phyloP scores from a whole-genome alignment of 2,329 filamentous ascomycete species.

The Aspergillus sp. region DNA sequence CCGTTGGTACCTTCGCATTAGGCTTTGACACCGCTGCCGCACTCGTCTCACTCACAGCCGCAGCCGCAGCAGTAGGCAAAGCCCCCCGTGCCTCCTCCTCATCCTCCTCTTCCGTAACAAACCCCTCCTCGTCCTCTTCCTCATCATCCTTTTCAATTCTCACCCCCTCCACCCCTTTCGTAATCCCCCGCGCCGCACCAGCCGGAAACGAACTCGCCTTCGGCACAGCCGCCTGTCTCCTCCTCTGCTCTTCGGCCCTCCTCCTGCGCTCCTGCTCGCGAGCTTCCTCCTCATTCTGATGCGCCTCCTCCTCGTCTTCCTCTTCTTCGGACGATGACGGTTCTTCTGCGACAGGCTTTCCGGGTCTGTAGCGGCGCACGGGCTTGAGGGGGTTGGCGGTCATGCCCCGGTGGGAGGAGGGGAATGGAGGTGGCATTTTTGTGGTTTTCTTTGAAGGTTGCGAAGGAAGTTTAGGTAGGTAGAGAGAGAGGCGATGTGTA shows the following conservation, averaged over 20 bases:
- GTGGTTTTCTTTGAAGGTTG: background rate
- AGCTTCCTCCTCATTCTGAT: slow-evolving; percentile 62
- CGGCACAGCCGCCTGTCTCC: slow-evolving; percentile 47
- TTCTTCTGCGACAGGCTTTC: slow-evolving; percentile 67
- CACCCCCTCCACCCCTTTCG: slow-evolving; percentile 37
- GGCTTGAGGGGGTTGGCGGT: slow-evolving; percentile 86
- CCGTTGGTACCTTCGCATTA: slow-evolving; percentile 33
- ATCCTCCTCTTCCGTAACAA: slow-evolving; percentile 61
- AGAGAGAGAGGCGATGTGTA: background rate
- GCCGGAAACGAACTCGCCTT: slow-evolving; percentile 47
- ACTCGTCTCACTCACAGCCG: slow-evolving; percentile 21
- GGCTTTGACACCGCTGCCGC: slow-evolving; percentile 17
- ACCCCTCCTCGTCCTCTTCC: slow-evolving; percentile 60
- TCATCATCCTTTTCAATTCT: slow-evolving; percentile 44
- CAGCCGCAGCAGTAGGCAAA: slow-evolving; percentile 1
- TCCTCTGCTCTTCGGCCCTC: slow-evolving; percentile 41
- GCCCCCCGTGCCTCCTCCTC: slow-evolving; percentile 34
- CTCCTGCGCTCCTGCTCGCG: slow-evolving; percentile 56
- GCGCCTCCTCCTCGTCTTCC: slow-evolving; percentile 57
- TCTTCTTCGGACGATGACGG: slow-evolving; percentile 55
- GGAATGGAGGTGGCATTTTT: slow-evolving; percentile 50
- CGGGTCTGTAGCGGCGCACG: slow-evolving; percentile 75
- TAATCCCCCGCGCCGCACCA: slow-evolving; percentile 35
- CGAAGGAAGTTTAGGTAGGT: background rate
- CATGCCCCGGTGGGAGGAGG: slow-evolving; percentile 66